Evolutionary conservation across 1,139 yeast species (phyloP), one percentile per base, ranked within the genome.

Genomic region (Candida gigantensis): DNA sequence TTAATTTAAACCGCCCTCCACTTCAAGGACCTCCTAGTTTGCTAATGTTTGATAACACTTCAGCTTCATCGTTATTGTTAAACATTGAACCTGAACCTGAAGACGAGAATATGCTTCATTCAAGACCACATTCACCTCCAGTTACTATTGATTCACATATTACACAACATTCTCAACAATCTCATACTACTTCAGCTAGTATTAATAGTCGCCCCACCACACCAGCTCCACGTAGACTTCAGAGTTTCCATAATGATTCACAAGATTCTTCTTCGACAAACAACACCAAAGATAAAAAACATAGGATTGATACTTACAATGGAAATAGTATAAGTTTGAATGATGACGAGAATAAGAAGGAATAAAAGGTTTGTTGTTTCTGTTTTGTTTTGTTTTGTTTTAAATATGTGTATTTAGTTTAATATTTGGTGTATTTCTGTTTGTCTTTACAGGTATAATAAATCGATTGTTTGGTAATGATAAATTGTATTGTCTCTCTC

Each of bases 221-320:
- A 6, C 58, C 59, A 13, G 38, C 58, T 2, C 42, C 49, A n/a
- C 52, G 55, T 20, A 45, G 56, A 30, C 48, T 57, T 17, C 58
- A 57, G 37, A 56, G 60, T 4, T 41, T 57, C 6, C 55, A 47
- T 30, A 51, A 44, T 24, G 48, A 46, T 6, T 5, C 20, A 9
- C 3, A 11, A 6, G 32, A 30, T 10, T 10, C 20, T 5, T 10
- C 32, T 8, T n/a, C n/a, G n/a, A n/a, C n/a, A n/a, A n/a, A n/a
- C n/a, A 30, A 14, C 23, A 5, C 25, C 3, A 37, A 32, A 14
- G 43, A 41, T 15, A 38, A 35, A 7, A 36, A 35, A 9, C 36
- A 37, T 12, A 36, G 32, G 13, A 28, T 39, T n/a, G 47, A 43
- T 34, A 44, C 52, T 2, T 53, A 54, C 33, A 57, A 55, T 32